Evolutionary conservation across 352 stramenopile genomes (phyloP), one percentile per base, ranked within the genome.

Genomic region (Globisporangium rhizosaccharum): DNA sequence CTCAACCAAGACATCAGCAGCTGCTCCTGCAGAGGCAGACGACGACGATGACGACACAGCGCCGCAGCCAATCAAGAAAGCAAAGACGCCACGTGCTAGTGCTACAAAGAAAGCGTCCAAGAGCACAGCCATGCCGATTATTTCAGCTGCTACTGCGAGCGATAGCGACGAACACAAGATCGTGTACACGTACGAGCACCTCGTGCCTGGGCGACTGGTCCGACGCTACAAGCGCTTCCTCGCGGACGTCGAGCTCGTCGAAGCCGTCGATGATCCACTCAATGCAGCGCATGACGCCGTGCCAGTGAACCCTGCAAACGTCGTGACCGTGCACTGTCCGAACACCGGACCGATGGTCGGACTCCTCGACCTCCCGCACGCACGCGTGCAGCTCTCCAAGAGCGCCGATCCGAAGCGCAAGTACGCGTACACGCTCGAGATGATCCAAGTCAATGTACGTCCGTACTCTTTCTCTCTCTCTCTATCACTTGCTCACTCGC

Each of bases 201-300:
- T 94, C 15, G 67, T 88, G 4, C 68, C 72, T 10, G 85, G 75
- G 5, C 64, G 76, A 3, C 61, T 92, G 18, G 49, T 92, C 51
- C 68, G 78, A 41, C 80, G 85, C 28, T 94, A 94, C 78, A 94
- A 94, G 58, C 77, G 85, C 10, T 94, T 94, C 59, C 68, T 94
- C 17, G 82, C 85, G 4, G 85, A 94, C 37, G 73, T 94, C 6
- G 76, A 91, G 67, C 69, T 94, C 18, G 42, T 60, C 4, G 58
- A 46, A 20, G 36, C 42, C 5, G 45, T 39, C 3, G 44, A 61
- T 11, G 33, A n/a, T 23, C 39, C 18, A 17, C 37, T 8, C 20
- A 53, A 36, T 8, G 6, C 36, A 23, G 36, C n/a, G 17, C 12
- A n/a, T 18, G 51, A 60, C 4, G 52, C 28, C 1, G 52, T 42